These are phyloP conservation scores for Ambrosiella cleistominuta DNA, from an alignment of 2,329 filamentous ascomycete genomes.

Conservation along the genomic window DNA sequence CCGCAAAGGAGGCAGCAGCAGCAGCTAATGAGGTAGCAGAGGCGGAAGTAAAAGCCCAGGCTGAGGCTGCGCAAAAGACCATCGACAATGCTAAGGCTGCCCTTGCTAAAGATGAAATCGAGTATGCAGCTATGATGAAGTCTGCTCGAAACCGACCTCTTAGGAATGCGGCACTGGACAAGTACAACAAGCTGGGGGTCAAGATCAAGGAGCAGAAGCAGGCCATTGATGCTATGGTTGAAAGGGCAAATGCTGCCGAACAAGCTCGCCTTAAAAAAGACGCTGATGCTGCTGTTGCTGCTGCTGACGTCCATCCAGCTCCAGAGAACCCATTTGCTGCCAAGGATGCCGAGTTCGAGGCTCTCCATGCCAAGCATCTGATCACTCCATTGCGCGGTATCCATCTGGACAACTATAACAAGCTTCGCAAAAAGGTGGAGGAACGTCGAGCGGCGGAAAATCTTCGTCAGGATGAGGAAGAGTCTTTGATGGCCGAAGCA, in stretches of 20 bases:
- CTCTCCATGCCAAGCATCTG: conserved; percentile 24
- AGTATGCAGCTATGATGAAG: not conserved
- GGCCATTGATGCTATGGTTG: not conserved
- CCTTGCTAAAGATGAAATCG: conserved; percentile 6
- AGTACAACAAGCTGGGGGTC: conserved; percentile 1
- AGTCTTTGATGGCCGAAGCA: conserved; percentile 3
- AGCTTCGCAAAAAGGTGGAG: conserved; percentile 7
- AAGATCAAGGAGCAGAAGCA: not conserved
- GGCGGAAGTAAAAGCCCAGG: conserved; percentile 2
- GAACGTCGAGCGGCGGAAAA: conserved; percentile 4
- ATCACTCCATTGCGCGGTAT: conserved; percentile 18
- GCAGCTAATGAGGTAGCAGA: not conserved
- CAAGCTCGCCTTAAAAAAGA: conserved; percentile 2
- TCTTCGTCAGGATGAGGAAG: conserved; percentile 2
- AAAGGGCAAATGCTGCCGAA: not conserved
- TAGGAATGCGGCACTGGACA: not conserved
- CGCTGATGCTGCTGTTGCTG: conserved; percentile 2
- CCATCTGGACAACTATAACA: conserved; percentile 10
- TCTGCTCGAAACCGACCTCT: not conserved
- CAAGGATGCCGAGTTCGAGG: conserved; percentile 39
- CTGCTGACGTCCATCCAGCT: not conserved
- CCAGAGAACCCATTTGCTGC: conserved; percentile 16
- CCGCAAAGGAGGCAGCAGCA: conserved; percentile 6
- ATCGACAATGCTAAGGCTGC: not conserved
- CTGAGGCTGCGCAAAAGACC: not conserved